phyloP scores from a whole-genome alignment of 78 protist species.

The Capsaspora owczarzaki region DNA sequence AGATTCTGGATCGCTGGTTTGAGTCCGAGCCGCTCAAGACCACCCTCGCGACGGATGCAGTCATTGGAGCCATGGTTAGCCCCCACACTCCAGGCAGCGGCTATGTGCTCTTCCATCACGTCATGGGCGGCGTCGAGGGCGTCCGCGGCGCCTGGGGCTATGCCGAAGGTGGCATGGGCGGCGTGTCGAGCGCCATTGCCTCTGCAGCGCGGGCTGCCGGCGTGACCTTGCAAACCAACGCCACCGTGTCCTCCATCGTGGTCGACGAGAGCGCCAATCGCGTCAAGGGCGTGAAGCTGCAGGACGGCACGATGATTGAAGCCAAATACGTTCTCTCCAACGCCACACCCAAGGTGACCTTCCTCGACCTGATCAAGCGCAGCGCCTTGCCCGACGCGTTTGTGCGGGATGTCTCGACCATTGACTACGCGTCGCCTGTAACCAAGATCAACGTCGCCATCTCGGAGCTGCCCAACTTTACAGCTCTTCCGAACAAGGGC shows the following conservation, averaged over 20 bases:
- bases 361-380: neutral
- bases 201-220: conserved; percentile 9
- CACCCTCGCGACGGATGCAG: conserved; percentile 57
- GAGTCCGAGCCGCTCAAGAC: conserved; percentile 35
- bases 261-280: neutral
- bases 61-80: conserved; percentile 45
- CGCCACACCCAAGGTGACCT: conserved; percentile 26
- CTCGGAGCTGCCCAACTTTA: conserved; percentile 30
- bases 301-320: neutral
- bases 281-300: neutral
- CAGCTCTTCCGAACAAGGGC: neutral
- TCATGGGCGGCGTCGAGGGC: conserved; percentile 47
- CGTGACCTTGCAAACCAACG: neutral
- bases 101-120: conserved; percentile 55
- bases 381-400: neutral
- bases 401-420: neutral
- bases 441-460: conserved; percentile 51
- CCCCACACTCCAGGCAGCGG: conserved; percentile 32
- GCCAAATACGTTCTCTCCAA: conserved; percentile 17
- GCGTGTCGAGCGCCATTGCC: conserved; percentile 25
- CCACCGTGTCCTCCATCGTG: neutral
- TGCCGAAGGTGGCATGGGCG: conserved; percentile 57
- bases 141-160: conserved; percentile 33
- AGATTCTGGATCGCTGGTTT: conserved; percentile 31
- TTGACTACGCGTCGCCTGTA: conserved; percentile 27